Evolutionary conservation across 768 basidiomycete genomes (phyloP), one percentile per base, ranked within the genome.

Genomic region (Lentinula raphanica): DNA sequence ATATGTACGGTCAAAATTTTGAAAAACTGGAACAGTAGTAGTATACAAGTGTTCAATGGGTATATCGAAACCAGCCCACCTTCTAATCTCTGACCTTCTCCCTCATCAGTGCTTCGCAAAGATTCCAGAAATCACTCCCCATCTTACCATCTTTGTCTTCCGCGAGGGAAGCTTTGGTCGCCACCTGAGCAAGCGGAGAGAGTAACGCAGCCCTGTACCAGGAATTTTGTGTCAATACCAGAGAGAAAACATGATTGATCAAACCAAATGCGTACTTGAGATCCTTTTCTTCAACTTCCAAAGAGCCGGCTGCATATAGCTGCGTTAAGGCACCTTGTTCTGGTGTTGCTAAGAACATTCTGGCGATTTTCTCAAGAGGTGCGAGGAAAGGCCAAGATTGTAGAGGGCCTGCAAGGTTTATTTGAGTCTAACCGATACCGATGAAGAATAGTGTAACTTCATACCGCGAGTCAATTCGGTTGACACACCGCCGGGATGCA

Each of bases 241-340:
- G 31, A 9, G 51, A 35, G 23, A 54, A 13, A 3, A 12, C 31
- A 38, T 9, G 3, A 11, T 1, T 3, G 21, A 27, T 3, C 27
- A 51, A 6, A 8, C 27, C 32, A n/a, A 1, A 7, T 2, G 35
- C 15, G 11, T 38, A 51, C 49, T 54, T 59, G 21, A 53, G 40
- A 42, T 59, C 35, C 36, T 54, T 59, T 5, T 54, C 42, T 19
- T 50, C 60, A 12, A 44, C 64, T 45, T 66, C 65, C 5, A 57
- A 60, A 8, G 64, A 51, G 9, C 64, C 65, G 19, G 65, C 65
- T 5, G 64, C 65, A 23, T 58, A 66, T 1, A 66, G 60, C 38
- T 62, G 62, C 3, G 65, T 66, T 19, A 63, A 32, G 17, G 64
- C 64, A 9, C 65, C 65, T 42, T 58, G 50, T 17, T 50, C 11